Conservation (phyloP, 352 stramenopile species). For the Globisporangium heterothallicum region DNA sequence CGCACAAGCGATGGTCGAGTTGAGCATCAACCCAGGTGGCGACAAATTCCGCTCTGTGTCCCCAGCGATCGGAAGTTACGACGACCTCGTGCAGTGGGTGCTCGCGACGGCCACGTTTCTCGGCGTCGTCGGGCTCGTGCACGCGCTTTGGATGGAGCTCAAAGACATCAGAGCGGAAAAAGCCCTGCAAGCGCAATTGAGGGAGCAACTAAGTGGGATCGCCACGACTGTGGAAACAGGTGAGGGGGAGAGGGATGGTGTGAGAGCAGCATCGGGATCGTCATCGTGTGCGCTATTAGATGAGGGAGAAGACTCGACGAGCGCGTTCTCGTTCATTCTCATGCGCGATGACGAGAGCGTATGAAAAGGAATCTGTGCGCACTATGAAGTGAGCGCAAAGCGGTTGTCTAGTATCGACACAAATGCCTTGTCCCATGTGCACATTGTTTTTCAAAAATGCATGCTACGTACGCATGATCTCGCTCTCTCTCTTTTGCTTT, state of each 20-base stretch:
- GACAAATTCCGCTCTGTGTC: conserved; percentile 36
- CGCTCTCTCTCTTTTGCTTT: background rate
- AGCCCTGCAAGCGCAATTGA: background rate
- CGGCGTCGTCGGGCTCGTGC: conserved; percentile 41
- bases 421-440: conserved; percentile 8
- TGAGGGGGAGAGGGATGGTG: background rate
- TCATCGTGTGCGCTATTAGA: conserved; percentile 4
- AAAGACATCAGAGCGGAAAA: background rate
- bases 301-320: background rate
- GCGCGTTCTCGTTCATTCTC: conserved; percentile 44
- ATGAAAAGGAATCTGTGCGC: no score
- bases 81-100: conserved; percentile 36
- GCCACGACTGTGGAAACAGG: background rate
- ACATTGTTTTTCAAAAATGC: no score
- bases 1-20: conserved; percentile 23
- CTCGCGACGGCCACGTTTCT: conserved; percentile 34
- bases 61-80: conserved; percentile 21
- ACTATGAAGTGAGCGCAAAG: no score
- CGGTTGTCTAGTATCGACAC: no score
- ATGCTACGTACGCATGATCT: background rate
- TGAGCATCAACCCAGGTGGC: conserved; percentile 55
- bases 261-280: background rate
- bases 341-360: conserved; percentile 34
- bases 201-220: background rate
- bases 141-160: conserved; percentile 43